Conservation (phyloP, 495 filamentous ascomycete species). For the Cercophora samala region DNA sequence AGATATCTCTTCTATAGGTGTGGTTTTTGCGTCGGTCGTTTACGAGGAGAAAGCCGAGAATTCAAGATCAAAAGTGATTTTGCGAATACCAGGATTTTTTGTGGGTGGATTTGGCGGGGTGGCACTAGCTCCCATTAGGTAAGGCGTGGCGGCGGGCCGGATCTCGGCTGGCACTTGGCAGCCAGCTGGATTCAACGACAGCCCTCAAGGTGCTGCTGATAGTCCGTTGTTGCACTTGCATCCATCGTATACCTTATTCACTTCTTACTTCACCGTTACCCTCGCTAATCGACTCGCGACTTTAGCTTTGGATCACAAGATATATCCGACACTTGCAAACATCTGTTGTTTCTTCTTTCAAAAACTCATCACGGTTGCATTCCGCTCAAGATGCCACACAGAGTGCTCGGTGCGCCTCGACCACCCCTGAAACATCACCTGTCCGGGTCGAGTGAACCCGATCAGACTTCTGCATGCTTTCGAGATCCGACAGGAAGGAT, state of each 20-base stretch:
- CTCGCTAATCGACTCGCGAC: not conserved
- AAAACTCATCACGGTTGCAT: not conserved
- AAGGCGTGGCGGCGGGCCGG: too few species aligned
- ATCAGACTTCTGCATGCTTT: not conserved
- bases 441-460: not conserved
- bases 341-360: not conserved
- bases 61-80: conserved; percentile 8
- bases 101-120: conserved; percentile 7
- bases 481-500: not conserved
- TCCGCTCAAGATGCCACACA: not conserved
- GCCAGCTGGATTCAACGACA: not conserved
- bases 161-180: not conserved
- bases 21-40: conserved; percentile 54
- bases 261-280: not conserved
- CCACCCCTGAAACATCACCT: not conserved
- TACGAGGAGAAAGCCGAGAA: conserved; percentile 18
- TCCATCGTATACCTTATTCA: not conserved
- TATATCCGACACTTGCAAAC: not conserved
- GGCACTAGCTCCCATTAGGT: not conserved
- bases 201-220: not conserved
- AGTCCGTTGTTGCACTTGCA: not conserved
- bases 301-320: not conserved
- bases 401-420: not conserved
- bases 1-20: conserved; percentile 61
- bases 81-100: conserved; percentile 3